phyloP scores from a whole-genome alignment of 768 basidiomycete species.

The Mycena rebaudengoi region DNA sequence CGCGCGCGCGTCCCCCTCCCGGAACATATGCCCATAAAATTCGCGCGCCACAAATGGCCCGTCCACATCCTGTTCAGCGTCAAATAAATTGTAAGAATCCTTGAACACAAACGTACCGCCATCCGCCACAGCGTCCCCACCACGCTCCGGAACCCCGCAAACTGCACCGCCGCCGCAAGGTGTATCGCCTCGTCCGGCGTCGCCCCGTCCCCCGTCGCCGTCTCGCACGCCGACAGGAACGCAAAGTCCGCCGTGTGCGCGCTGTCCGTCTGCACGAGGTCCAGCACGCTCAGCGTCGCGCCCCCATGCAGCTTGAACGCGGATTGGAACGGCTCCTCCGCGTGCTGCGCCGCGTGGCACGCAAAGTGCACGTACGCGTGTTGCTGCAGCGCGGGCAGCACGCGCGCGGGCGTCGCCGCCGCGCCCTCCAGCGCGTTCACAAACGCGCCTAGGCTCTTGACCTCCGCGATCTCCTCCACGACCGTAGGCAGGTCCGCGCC shows the following conservation, averaged over 20 bases:
- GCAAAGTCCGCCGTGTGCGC: constrained; percentile 43
- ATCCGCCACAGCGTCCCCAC: constrained; percentile 14
- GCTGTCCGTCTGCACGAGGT: constrained; percentile 30
- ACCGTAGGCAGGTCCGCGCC: constrained; percentile 10
- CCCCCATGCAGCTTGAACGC: constrained; percentile 29
- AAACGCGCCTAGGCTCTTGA: not conserved
- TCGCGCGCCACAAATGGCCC: too few relatives aligned
- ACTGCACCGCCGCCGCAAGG: constrained; percentile 28
- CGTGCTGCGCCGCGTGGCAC: constrained; percentile 34
- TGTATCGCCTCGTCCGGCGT: constrained; percentile 43
- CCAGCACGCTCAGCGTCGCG: constrained; percentile 28
- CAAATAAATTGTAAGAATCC: too few relatives aligned
- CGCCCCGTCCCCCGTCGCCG: constrained; percentile 27
- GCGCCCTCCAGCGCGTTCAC: not conserved
- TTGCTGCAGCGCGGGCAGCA: constrained; percentile 17
- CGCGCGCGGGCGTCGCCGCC: constrained; percentile 9
- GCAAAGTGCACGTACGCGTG: constrained; percentile 32
- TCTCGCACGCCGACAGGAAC: constrained; percentile 42
- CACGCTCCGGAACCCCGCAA: constrained; percentile 12
- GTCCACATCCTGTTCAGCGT: too few relatives aligned
- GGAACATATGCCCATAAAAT: too few relatives aligned
- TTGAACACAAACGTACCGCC: too few relatives aligned
- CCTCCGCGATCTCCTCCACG: not conserved
- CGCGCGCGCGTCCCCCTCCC: too few relatives aligned
- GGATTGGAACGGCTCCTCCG: constrained; percentile 30